phyloP scores from a whole-genome alignment of 441 rosid species.

The Sinapis alba region DNA sequence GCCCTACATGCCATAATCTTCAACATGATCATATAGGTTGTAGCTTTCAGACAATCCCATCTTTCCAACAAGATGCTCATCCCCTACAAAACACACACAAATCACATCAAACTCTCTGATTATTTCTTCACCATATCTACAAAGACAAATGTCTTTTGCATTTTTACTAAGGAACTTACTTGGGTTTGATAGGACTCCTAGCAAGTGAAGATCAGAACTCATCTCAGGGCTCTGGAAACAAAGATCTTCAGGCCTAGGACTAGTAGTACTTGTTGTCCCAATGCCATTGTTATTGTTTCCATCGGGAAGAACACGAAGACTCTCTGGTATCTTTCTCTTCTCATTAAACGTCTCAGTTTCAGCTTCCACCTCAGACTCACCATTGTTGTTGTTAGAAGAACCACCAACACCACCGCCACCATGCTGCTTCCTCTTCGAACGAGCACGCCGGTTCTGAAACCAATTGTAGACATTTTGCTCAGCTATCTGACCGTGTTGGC shows the following conservation, averaged over 20 bases:
- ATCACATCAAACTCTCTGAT: background rate
- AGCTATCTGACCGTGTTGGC: constrained; percentile 93
- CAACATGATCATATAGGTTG: constrained; percentile 65
- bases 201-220: constrained; percentile 71
- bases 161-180: constrained; percentile 37
- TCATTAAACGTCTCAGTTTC: constrained; percentile 79
- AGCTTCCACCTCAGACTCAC: constrained; percentile 87
- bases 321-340: constrained; percentile 67
- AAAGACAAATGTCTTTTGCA: background rate
- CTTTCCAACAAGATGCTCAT: constrained; percentile 71
- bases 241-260: constrained; percentile 60
- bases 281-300: constrained; percentile 26
- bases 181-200: constrained; percentile 60
- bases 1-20: constrained; percentile 75
- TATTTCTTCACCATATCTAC: background rate
- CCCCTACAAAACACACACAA: constrained; percentile 55
- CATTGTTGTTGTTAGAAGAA: constrained; percentile 51
- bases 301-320: constrained; percentile 40
- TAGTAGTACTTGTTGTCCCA: constrained; percentile 36
- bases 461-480: constrained; percentile 96
- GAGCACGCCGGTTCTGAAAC: constrained; percentile 98
- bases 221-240: constrained; percentile 84
- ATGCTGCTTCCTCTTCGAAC: constrained; percentile 86
- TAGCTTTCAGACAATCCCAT: constrained; percentile 70
- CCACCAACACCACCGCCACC: constrained; percentile 40